Base-by-base conservation (phyloP, 139 green algal species). In the Volvox reticuliferus region DNA sequence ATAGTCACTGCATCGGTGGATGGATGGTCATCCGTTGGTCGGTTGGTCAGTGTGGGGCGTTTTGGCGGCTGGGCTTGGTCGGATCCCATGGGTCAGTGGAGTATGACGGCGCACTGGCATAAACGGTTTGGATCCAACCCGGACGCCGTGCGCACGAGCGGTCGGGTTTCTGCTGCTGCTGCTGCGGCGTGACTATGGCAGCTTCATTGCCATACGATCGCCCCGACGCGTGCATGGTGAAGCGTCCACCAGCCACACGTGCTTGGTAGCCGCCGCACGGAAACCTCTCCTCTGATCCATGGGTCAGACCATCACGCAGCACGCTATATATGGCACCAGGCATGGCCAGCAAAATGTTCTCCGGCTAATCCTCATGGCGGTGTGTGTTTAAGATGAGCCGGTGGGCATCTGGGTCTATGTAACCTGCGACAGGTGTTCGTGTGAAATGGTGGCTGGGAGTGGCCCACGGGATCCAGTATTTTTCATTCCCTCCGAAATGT, bases 61-160 rank as follows among this genome's bases (percentile, higher is more conserved):
- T 5, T 55, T 55, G 44, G 44, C 65, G 65, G 65, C 21, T 73
- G 35, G 33, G 17, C n/a, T n/a, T 32, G 71, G 30, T 2, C 26
- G 21, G 6, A 79, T 79, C 71, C 21, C 26, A 33, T 30, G 71
- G 18, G 20, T n/a, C 21, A 30, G 67, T 28, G 84, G 22, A 21
- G 36, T 5, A 85, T 91, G 86, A 91, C 86, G 86, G 86, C 73
- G 73, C 86, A 83, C 68, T 14, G 55, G 73, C 13, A 28, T 26
- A 91, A 83, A 63, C 86, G 50, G 50, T 75, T 18, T 55, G 20
- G 61, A 35, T 35, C 13, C 67, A 2, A 50, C 69, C 32, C 68
- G 67, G 67, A 50, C 79, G 83, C 83, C 83, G 61, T 88, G 83
- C 83, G 68, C 83, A 63, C 22, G 83, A 81, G 14, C 75, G 28